These are phyloP conservation scores for Talaromyces atroroseus DNA, from an alignment of 2,329 filamentous ascomycete species.

Conservation along the genomic window DNA sequence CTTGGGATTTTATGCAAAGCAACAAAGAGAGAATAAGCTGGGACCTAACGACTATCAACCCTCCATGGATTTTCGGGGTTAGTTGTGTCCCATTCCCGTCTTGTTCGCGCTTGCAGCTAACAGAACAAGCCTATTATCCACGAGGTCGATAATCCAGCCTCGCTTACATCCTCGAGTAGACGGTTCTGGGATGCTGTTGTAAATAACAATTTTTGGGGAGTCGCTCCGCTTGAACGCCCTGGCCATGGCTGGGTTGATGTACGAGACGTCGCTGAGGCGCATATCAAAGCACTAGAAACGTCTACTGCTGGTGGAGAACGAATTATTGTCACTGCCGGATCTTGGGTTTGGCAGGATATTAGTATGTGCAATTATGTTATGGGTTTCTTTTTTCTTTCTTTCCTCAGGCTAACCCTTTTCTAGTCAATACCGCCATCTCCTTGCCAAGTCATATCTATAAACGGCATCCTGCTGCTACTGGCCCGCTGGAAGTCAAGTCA, in stretches of 20 bases:
- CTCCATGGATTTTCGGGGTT: not conserved
- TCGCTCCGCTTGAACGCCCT: not conserved
- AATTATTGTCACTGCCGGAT: constrained; percentile 1
- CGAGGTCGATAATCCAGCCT: not conserved
- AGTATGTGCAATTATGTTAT: not conserved
- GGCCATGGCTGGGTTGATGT: constrained; percentile 6
- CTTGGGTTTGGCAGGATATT: constrained; percentile 4
- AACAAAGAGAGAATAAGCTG: not conserved
- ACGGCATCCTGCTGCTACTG: not conserved
- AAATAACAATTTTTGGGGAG: not conserved
- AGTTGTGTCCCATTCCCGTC: not conserved
- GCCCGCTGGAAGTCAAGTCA: too few species aligned
- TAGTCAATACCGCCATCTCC: not conserved
- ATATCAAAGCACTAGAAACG: constrained; percentile 3
- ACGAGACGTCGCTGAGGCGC: constrained; percentile 2
- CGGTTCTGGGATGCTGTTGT: constrained; percentile 1
- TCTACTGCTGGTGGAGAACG: not conserved
- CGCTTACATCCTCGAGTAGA: not conserved
- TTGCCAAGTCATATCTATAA: not conserved
- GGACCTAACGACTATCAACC: not conserved
- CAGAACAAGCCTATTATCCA: not conserved
- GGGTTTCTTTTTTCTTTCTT: not conserved
- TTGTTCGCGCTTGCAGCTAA: too few species aligned
- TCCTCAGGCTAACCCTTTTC: not conserved
- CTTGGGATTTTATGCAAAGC: not conserved